phyloP scores from a whole-genome alignment of 305 asterid species.

The Ruellia speciosa region DNA sequence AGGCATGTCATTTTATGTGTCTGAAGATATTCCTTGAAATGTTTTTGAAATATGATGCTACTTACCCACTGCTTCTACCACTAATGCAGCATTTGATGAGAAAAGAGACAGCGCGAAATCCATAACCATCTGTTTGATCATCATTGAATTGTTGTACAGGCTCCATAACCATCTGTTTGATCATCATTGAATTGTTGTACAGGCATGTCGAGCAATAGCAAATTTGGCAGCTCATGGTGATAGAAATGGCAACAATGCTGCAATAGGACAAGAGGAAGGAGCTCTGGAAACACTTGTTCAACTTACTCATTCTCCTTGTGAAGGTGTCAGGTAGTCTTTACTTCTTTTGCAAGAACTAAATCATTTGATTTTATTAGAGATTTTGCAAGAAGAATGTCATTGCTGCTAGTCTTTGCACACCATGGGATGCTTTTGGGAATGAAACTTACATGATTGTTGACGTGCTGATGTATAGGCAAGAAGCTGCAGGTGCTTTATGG shows the following conservation, averaged over 20 bases:
- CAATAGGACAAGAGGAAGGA: constrained; percentile 81
- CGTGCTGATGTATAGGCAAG: constrained; percentile 53
- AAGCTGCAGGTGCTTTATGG: constrained; percentile 98
- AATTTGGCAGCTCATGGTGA: constrained; percentile 96
- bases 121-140: no score
- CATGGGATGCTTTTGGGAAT: constrained; percentile 6
- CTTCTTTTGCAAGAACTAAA: neutral
- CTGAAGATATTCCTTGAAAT: neutral
- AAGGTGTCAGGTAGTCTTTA: constrained; percentile 65
- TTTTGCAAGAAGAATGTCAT: no score
- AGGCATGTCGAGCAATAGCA: constrained; percentile 96
- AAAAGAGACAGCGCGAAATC: no score
- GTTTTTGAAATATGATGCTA: constrained; percentile 14
- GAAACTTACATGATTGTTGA: constrained; percentile 12
- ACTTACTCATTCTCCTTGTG: constrained; percentile 67
- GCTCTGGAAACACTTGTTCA: constrained; percentile 85
- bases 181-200: constrained; percentile 16
- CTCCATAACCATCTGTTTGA: constrained; percentile 13
- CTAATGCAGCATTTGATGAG: no score
- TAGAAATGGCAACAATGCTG: constrained; percentile 70
- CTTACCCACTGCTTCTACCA: neutral
- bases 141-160: constrained; percentile 36
- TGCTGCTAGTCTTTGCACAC: neutral
- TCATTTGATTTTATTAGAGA: no score
- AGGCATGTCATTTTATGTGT: constrained; percentile 7